Percentiles rank a stretch among this genome's conserved stretches.
These are phyloP conservation scores for Cicer pinnatifidum DNA, from an alignment of 306 rosid species.

Conservation along the genomic window DNA sequence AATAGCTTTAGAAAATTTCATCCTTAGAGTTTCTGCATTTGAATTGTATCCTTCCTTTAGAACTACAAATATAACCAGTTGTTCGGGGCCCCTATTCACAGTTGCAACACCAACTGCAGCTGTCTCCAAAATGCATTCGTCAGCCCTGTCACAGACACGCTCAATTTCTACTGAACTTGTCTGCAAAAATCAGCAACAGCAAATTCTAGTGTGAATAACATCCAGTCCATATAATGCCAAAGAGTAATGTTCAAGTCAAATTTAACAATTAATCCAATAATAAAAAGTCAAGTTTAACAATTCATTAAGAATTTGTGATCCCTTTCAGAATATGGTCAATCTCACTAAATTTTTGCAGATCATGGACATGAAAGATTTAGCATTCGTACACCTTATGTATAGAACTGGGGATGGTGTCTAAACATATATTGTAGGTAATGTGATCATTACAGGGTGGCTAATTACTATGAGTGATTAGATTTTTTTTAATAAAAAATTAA, in stretches of 20 bases:
- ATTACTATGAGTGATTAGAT: not conserved
- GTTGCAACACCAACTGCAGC: conserved; percentile 73
- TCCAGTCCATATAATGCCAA: conserved; percentile 9
- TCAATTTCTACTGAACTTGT: conserved; percentile 83
- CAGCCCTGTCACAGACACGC: conserved; percentile 69
- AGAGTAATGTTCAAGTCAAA: not conserved
- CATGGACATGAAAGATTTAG: conserved; percentile 1
- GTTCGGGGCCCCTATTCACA: conserved; percentile 73
- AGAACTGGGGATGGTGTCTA: not conserved
- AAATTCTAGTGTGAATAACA: conserved; percentile 33
- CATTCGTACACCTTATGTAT: not conserved
- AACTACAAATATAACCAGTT: conserved; percentile 66
- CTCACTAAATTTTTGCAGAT: not conserved
- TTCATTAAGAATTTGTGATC: not conserved
- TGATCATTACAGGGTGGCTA: not conserved
- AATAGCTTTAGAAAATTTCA: conserved; percentile 67
- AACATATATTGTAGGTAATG: not conserved
- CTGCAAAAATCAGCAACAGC: conserved; percentile 45
- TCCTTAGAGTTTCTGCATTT: conserved; percentile 57
- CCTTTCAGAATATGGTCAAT: not conserved
- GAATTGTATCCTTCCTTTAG: conserved; percentile 56
- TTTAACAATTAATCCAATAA: not conserved
- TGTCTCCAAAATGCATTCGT: conserved; percentile 70
- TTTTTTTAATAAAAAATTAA: too few relatives aligned
- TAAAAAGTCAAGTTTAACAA: not conserved